These are phyloP conservation scores for Geosmithia morbida DNA, from an alignment of 2,329 filamentous ascomycete species.

Conservation along the genomic window DNA sequence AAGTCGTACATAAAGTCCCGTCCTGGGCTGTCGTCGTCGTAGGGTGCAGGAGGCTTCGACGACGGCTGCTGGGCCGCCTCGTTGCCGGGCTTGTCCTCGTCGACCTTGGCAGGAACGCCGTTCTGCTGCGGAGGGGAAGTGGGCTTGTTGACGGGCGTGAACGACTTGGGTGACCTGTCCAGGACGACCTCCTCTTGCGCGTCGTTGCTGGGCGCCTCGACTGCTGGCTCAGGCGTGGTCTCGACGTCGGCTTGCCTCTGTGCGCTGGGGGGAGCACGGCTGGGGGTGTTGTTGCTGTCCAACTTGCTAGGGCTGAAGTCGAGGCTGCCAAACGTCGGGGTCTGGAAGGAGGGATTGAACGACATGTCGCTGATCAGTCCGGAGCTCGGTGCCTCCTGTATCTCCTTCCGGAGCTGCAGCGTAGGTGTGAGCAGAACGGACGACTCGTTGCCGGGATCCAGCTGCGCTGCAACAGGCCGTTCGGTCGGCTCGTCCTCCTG, in stretches of 20 bases:
- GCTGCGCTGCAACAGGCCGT: not conserved
- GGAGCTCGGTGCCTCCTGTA: constrained; percentile 1
- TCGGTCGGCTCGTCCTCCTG: not conserved
- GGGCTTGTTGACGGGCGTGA: constrained; percentile 11
- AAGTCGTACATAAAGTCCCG: constrained; percentile 20
- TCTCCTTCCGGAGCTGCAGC: not conserved
- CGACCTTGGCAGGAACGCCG: not conserved
- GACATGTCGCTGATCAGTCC: not conserved
- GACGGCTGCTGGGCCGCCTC: not conserved
- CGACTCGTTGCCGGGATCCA: not conserved
- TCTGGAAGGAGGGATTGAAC: constrained; percentile 1
- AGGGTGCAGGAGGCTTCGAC: not conserved
- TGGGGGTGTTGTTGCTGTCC: not conserved
- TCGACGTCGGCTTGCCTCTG: not conserved
- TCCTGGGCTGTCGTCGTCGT: constrained; percentile 16
- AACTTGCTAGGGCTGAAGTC: constrained; percentile 1
- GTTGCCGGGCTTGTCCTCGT: not conserved
- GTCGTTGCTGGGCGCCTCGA: not conserved
- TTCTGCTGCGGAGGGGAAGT: constrained; percentile 1
- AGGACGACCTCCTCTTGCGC: not conserved
- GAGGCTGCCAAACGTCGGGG: constrained; percentile 2
- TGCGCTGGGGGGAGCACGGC: not conserved
- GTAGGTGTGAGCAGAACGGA: not conserved
- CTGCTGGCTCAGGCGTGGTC: not conserved
- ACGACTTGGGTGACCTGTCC: constrained; percentile 4